A percentile compares a stretch with the other conserved stretches of the same genome.
phyloP scores from a whole-genome alignment of 306 rosid species.

The Bauhinia variegata region DNA sequence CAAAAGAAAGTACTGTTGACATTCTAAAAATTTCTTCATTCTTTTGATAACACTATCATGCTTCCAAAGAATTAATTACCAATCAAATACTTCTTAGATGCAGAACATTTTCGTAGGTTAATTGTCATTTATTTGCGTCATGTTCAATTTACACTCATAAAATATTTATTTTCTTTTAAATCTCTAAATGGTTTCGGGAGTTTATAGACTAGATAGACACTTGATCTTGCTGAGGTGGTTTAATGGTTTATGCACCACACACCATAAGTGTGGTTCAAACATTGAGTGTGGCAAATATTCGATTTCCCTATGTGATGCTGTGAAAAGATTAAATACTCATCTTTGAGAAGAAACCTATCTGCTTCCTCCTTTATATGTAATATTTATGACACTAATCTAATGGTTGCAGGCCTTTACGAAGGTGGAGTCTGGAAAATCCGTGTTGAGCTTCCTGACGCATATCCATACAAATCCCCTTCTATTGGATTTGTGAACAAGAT shows the following conservation, averaged over 20 bases:
- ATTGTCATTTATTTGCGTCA: neutral
- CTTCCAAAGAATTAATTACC: conserved; percentile 13
- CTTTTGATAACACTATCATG: conserved; percentile 25
- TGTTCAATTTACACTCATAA: neutral
- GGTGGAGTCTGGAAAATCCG: conserved; percentile 96
- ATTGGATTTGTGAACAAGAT: conserved; percentile 95
- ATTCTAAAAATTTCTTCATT: conserved; percentile 27
- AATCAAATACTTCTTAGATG: conserved; percentile 11
- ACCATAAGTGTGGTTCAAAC: too few species aligned
- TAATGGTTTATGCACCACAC: too few species aligned
- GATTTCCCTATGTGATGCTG: too few species aligned
- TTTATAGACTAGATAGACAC: neutral
- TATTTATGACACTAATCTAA: conserved; percentile 21
- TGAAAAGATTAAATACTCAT: neutral
- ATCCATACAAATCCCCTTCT: conserved; percentile 97
- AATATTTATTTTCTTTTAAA: conserved; percentile 6
- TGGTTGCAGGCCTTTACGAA: conserved; percentile 87
- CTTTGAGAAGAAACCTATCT: conserved; percentile 7
- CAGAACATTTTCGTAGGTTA: neutral
- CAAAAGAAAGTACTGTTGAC: conserved; percentile 82
- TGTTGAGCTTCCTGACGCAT: conserved; percentile 97
- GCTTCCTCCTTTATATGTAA: conserved; percentile 30
- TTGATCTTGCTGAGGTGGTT: too few species aligned
- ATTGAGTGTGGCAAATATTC: too few species aligned
- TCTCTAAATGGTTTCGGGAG: conserved; percentile 17